Percentiles rank a stretch among this genome's conserved stretches.
Evolutionary conservation across 2,329 filamentous ascomycete species (phyloP).

Genomic region (Hypoxylon sp.): DNA sequence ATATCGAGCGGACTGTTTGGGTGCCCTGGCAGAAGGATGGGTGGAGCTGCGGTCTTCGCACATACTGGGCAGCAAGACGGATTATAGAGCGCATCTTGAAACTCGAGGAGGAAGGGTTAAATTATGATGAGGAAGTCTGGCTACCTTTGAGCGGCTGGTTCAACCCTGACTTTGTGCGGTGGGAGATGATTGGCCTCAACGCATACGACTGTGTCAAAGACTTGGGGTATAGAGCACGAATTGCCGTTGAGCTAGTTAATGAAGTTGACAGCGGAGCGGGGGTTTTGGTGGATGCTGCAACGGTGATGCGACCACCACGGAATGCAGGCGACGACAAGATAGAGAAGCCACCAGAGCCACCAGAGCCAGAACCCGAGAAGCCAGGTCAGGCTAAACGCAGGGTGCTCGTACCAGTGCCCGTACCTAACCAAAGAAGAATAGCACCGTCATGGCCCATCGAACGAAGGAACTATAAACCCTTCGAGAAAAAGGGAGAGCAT

Average conservation of each 20-base stretch:
- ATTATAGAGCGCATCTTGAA: slow-evolving; percentile 41
- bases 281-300: background rate
- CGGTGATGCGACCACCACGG: slow-evolving; percentile 16
- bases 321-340: background rate
- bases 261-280: background rate
- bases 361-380: too few relatives aligned
- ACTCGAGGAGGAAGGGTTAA: background rate
- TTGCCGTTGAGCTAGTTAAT: slow-evolving; percentile 44
- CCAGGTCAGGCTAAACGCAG: too few relatives aligned
- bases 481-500: background rate
- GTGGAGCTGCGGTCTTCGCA: slow-evolving; percentile 43
- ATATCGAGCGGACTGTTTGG: slow-evolving; percentile 25
- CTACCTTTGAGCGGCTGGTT: slow-evolving; percentile 41
- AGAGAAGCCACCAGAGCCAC: background rate
- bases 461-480: background rate
- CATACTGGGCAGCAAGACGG: slow-evolving; percentile 45
- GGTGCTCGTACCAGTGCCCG: background rate
- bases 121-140: slow-evolving; percentile 40
- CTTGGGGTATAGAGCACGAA: slow-evolving; percentile 44
- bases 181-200: slow-evolving; percentile 48
- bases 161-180: slow-evolving; percentile 42
- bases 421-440: background rate
- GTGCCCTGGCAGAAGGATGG: slow-evolving; percentile 36
- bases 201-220: slow-evolving; percentile 33
- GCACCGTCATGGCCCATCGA: background rate